Evolutionary conservation across 2,329 filamentous ascomycete genomes (phyloP).

Genomic region (Penicillium freii): DNA sequence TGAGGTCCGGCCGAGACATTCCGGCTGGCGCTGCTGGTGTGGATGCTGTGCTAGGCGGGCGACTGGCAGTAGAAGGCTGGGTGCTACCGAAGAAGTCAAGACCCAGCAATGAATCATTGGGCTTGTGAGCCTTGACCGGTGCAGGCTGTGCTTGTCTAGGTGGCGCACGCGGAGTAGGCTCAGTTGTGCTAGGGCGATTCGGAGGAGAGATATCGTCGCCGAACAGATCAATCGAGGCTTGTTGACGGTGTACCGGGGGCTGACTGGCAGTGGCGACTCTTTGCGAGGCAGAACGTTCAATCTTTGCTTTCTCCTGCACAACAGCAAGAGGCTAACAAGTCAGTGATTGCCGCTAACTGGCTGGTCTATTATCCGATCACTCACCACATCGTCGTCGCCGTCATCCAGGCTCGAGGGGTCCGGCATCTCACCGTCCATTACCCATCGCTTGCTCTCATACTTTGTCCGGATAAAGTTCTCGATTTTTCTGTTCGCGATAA

Average conservation of each 20-base stretch:
- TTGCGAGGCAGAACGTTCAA: constrained; percentile 59
- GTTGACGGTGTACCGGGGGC: constrained; percentile 45
- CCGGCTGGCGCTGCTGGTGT: constrained; percentile 55
- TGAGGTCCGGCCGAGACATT: constrained; percentile 84
- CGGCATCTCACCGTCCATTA: constrained; percentile 95
- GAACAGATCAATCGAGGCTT: constrained; percentile 72
- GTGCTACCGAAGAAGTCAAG: constrained; percentile 84
- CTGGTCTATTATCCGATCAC: constrained; percentile 39
- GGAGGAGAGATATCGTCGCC: constrained; percentile 68
- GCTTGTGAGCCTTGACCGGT: constrained; percentile 61
- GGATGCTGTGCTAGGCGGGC: constrained; percentile 77
- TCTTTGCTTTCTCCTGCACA: constrained; percentile 69
- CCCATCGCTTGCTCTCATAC: constrained; percentile 98
- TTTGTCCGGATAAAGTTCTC: constrained; percentile 99
- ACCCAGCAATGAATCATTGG: constrained; percentile 81
- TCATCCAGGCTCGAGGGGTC: constrained; percentile 87
- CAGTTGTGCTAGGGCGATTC: constrained; percentile 69
- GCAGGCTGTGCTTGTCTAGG: constrained; percentile 61
- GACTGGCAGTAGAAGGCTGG: constrained; percentile 64
- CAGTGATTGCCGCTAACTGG: constrained; percentile 12
- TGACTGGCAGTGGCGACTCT: constrained; percentile 47
- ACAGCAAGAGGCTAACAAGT: constrained; percentile 59
- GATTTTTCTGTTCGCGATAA: constrained; percentile 64
- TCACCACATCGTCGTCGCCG: constrained; percentile 76
- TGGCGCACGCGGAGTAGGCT: constrained; percentile 64